These are phyloP conservation scores for Saturnispora serradocipensis DNA, from an alignment of 805 yeast species.

Conservation along the genomic window DNA sequence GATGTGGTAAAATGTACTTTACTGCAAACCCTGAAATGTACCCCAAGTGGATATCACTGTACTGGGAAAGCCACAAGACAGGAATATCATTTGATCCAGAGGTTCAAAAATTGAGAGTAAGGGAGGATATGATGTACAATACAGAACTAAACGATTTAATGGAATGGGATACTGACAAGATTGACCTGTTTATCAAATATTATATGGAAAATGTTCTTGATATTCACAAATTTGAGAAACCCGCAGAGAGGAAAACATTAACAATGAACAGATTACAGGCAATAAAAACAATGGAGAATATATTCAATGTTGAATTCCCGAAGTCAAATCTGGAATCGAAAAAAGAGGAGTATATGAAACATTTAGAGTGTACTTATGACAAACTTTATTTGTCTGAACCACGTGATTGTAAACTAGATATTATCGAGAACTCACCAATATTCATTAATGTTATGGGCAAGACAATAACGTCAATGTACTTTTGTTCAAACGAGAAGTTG, in stretches of 20 bases:
- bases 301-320: not conserved
- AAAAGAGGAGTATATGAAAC: not conserved
- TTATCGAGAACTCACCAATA: not conserved
- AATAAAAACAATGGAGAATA: not conserved
- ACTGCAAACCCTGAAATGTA: slow-evolving; percentile 14
- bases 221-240: not conserved
- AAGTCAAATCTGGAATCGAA: not conserved
- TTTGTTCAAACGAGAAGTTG: slow-evolving; percentile 1
- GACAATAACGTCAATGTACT: slow-evolving; percentile 1
- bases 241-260: not conserved
- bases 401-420: not conserved
- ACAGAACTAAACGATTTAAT: slow-evolving; percentile 30
- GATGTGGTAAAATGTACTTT: slow-evolving; percentile 29
- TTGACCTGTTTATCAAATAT: slow-evolving; percentile 43
- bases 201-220: slow-evolving; percentile 3
- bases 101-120: slow-evolving; percentile 8
- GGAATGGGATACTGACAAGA: slow-evolving; percentile 40
- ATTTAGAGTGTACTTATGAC: not conserved
- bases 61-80: slow-evolving; percentile 4
- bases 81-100: slow-evolving; percentile 9
- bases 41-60: slow-evolving; percentile 23
- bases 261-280: slow-evolving; percentile 1
- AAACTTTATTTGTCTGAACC: not conserved
- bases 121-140: slow-evolving; percentile 16
- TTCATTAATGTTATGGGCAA: slow-evolving; percentile 3